Conservation (phyloP, 2,329 filamentous ascomycete species). For the Ophiostoma quercus region DNA sequence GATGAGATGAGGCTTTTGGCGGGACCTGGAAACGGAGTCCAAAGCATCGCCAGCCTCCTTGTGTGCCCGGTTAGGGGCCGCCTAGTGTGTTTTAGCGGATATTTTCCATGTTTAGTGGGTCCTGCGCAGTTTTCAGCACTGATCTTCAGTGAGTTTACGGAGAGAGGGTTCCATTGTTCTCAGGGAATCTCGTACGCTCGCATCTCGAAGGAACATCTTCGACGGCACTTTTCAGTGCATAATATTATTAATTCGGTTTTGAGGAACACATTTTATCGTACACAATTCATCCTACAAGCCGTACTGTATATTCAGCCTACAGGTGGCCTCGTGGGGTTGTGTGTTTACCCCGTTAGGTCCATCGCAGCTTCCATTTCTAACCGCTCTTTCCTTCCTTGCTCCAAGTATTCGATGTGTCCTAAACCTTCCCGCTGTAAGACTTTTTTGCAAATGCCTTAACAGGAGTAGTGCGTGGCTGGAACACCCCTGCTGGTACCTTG, state of each 20-base stretch:
- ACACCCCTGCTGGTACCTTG: background rate
- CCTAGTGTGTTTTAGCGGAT: background rate
- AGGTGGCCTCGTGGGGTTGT: background rate
- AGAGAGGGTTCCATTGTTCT: no score
- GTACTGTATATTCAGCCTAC: background rate
- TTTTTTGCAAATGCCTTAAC: background rate
- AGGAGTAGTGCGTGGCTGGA: background rate
- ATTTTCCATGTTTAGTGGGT: background rate
- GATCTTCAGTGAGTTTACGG: background rate
- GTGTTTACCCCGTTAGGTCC: background rate
- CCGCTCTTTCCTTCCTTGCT: background rate
- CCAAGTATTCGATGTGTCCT: background rate
- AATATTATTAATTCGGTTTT: no score
- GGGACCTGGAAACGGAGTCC: slow-evolving; percentile 10
- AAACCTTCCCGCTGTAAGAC: background rate
- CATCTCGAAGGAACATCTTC: background rate
- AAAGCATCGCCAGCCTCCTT: slow-evolving; percentile 20
- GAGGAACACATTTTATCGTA: no score
- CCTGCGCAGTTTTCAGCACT: background rate
- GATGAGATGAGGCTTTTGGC: slow-evolving; percentile 1
- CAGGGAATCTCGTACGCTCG: background rate
- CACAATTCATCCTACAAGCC: no score
- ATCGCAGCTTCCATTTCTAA: background rate
- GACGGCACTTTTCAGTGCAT: no score
- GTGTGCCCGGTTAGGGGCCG: background rate